Base-by-base conservation (phyloP, 2,329 filamentous ascomycete genomes). In the Pochonia chlamydosporia region DNA sequence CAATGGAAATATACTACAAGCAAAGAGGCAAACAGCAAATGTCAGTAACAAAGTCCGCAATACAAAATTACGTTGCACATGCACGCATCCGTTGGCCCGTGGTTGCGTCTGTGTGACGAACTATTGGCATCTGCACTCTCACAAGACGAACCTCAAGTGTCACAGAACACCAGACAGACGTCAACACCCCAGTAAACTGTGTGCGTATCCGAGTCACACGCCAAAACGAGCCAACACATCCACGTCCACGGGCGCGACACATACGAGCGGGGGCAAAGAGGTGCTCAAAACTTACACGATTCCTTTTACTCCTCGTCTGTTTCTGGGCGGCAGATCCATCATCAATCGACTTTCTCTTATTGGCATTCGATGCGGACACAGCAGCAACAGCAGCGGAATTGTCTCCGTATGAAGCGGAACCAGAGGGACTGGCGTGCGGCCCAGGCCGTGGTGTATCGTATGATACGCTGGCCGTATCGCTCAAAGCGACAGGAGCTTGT, bases 301-400 rank as follows among this genome's bases (percentile, higher is more conserved):
- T 82, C 49, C 79, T 73, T 60, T 82, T 82, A 61, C 76, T 81
- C 55, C 78, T 66, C 62, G 78, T 78, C 64, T 77, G 74, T 61
- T 74, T 78, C 61, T 75, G 76, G 16, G 62, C 56, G 13, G 54
- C 50, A 16, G 52, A 54, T 13, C 65, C 70, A 33, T 74, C 73
- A 31, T 72, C 70, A 9, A 69, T 60, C 14, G 64, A 65, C 61
- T 68, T 68, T 46, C 62, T 63, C 61, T 65, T 68, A 53, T 52
- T 64, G 54, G 54, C 52, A 51, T 52, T 59, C 47, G 50, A 8
- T 9, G 25, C 20, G 10, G 47, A 43, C 10, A 16, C 37, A 18
- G 18, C n/a, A 30, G n/a, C 37, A 18, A 23, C 23, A 25, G 26
- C 56, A 41, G 73, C 71, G 73, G 72, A 74, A 75, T 74, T 73